Evolutionary conservation across 1,284 basidiomycete species (phyloP).

Genomic region (Apiotrichum sp.): DNA sequence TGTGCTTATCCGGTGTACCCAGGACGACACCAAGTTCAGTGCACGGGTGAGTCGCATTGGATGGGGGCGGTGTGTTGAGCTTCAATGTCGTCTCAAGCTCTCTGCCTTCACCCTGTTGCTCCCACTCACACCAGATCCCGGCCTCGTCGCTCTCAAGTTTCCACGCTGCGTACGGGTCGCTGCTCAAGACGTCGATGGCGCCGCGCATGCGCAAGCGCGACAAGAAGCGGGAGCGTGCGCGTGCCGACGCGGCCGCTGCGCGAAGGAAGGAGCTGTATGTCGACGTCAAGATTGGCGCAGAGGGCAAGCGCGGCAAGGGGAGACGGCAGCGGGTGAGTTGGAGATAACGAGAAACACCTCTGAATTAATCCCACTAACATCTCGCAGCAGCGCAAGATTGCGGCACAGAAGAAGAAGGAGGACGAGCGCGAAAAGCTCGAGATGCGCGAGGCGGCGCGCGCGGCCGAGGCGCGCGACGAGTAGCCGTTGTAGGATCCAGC

Average conservation of each 20-base stretch:
- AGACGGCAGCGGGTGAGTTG: conserved; percentile 55
- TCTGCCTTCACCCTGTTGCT: too few relatives aligned
- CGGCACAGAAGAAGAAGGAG: conserved; percentile 61
- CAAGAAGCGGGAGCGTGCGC: conserved; percentile 79
- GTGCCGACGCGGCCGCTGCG: conserved; percentile 60
- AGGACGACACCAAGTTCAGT: conserved; percentile 68
- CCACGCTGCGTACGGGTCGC: conserved; percentile 63
- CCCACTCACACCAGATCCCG: conserved; percentile 53
- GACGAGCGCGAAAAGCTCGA: conserved; percentile 38
- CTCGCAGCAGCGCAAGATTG: conserved; percentile 58
- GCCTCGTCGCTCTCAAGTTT: conserved; percentile 63
- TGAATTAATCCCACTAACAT: conserved; percentile 36
- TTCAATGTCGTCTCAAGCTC: too few relatives aligned
- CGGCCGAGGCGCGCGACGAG: conserved; percentile 7
- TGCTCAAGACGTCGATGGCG: conserved; percentile 71
- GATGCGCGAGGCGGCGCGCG: conserved; percentile 15
- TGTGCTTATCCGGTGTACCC: conserved; percentile 66
- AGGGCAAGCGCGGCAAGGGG: conserved; percentile 70
- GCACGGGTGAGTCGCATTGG: conserved; percentile 55
- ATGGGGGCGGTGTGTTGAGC: too few relatives aligned
- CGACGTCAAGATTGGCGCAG: conserved; percentile 58
- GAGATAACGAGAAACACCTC: too few relatives aligned
- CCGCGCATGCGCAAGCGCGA: conserved; percentile 74
- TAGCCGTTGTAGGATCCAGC: neutral
- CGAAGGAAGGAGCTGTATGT: conserved; percentile 55